Conservation (phyloP, 257 asterid genomes). For the Dorcoceras hygrometricum region DNA sequence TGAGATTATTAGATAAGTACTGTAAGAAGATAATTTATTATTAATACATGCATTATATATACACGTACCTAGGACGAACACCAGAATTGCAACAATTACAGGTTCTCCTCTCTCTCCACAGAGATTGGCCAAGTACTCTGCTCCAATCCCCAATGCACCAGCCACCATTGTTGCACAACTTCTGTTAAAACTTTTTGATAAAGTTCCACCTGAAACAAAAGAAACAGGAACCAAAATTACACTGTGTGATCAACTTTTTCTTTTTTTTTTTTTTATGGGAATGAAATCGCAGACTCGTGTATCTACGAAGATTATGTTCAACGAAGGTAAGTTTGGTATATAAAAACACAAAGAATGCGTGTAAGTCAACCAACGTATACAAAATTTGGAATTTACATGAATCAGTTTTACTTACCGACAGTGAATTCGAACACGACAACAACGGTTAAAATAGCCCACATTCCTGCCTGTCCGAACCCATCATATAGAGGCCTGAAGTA, state of each 20-base stretch:
- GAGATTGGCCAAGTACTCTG: conserved; percentile 37
- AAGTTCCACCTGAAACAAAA: conserved; percentile 43
- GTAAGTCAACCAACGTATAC: no score
- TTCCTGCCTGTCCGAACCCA: conserved; percentile 39
- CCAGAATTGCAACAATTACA: conserved; percentile 32
- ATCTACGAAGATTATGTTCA: no score
- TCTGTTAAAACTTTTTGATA: conserved; percentile 38
- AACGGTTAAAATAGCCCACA: conserved; percentile 44
- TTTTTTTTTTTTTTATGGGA: no score
- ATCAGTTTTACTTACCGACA: conserved; percentile 26
- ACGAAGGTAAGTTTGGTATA: no score
- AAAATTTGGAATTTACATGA: not conserved
- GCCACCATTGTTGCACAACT: conserved; percentile 41
- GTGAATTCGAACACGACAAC: conserved; percentile 40
- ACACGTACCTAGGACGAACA: conserved; percentile 35
- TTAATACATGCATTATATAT: no score
- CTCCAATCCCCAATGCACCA: conserved; percentile 40
- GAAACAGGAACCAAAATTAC: no score
- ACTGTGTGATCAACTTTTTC: no score
- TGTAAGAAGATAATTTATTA: no score
- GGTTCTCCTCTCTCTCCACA: conserved; percentile 43
- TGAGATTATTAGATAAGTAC: no score
- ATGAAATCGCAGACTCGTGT: no score
- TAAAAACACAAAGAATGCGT: no score
- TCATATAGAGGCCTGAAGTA: conserved; percentile 32